Conservation (phyloP, 257 asterid genomes). For the Fraxinus quadrangulata region DNA sequence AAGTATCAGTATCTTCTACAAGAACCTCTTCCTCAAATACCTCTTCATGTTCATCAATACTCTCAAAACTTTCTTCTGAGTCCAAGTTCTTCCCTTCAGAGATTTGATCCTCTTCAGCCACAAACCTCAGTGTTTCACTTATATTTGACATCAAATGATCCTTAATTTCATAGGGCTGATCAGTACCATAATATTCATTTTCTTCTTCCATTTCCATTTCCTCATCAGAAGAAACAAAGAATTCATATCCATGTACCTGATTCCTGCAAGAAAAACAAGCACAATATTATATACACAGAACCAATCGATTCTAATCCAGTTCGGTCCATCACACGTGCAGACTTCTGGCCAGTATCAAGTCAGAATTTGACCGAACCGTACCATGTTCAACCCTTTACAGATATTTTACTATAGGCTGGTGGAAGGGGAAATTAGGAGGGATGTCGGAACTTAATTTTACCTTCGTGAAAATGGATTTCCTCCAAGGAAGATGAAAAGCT, state of each 20-base stretch:
- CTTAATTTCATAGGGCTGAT: constrained; percentile 26
- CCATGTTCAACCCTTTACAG: not conserved
- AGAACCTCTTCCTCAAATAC: constrained; percentile 43
- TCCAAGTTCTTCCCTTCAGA: not conserved
- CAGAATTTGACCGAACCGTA: no score
- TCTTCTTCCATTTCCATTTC: constrained; percentile 36
- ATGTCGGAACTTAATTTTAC: constrained; percentile 28
- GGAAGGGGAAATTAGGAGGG: not conserved
- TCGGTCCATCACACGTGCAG: not conserved
- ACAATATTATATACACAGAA: not conserved
- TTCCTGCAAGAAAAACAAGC: constrained; percentile 41
- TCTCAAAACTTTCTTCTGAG: constrained; percentile 26
- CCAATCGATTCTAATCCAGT: not conserved
- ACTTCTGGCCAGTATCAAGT: not conserved
- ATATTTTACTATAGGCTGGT: not conserved
- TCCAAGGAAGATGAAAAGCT: constrained; percentile 67
- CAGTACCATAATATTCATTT: constrained; percentile 21
- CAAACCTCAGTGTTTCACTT: constrained; percentile 15
- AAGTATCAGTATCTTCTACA: constrained; percentile 40
- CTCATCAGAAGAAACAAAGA: constrained; percentile 52
- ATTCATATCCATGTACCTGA: constrained; percentile 48
- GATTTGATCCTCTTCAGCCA: constrained; percentile 19
- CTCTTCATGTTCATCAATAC: constrained; percentile 32
- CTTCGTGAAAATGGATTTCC: constrained; percentile 74
- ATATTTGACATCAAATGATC: constrained; percentile 25